Base-by-base conservation (phyloP, 768 basidiomycete species). In the Megacollybia marginata region DNA sequence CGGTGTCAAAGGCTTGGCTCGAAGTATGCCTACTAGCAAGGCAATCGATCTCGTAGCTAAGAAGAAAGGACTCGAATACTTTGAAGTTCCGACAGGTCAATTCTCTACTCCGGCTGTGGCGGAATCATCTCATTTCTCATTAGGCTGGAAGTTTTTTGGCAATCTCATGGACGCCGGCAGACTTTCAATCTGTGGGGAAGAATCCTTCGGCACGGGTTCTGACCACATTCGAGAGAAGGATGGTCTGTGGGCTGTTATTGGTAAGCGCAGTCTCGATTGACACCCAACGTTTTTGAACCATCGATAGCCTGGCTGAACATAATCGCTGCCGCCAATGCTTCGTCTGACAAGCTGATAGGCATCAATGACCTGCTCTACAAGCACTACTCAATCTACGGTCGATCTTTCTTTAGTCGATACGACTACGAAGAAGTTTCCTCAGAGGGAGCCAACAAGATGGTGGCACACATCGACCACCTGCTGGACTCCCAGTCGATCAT, bases 201-300 rank as follows among this genome's bases (percentile, higher is more conserved):
- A 99, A 70, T 94, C 92, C 4, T 99, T 99, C 66, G 96, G 96
- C 50, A 99, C 96, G 8, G 96, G 96, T n/a, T 98, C 95, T 12
- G 96, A 99, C 69, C 96, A 99, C 68, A 95, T 99, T 59, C 89
- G 96, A 53, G 96, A 99, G 75, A 99, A 99, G 77, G 96, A 99
- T 59, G 96, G 96, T 55, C 72, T 99, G 44, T 99, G 96, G 96
- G 96, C 96, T 45, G 76, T 99, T 55, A 74, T 97, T 42, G 94
- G 92, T 90, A 55, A 63, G 89, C 68, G 42, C 35, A 34, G 48
- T 4, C 7, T 11, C 49, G 33, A 31, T 34, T 33, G 48, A 50
- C 33, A 42, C 53, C 53, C 40, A 47, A 44, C 48, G 23, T 52
- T 42, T 10, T 53, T 44, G n/a, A 47, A 28, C 19, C 32, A 18